Base-by-base conservation (phyloP, 768 basidiomycete species). In the Porpolomopsis calyptriformis region DNA sequence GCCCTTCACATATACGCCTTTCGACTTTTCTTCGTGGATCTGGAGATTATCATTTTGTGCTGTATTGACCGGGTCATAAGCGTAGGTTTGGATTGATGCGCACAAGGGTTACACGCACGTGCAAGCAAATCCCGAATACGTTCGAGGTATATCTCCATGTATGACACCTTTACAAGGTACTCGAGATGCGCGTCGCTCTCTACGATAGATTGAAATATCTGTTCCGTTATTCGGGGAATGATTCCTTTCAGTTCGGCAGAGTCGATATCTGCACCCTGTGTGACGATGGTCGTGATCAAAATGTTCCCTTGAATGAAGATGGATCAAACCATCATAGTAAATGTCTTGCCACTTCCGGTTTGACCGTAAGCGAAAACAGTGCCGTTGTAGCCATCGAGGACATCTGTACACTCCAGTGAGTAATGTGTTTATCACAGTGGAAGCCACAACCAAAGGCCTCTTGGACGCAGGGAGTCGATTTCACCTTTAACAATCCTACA, bases 121-220 rank as follows among this genome's bases (percentile, higher is more conserved):
- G 91, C 85, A 45, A 99, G 74, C 46, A 99, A 68, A 73, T 99
- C 96, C 43, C 93, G 77, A 53, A 99, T 90, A 51, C 84, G 80
- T 65, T 99, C 96, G 50, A 98, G 74, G 65, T 99, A 99, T 49
- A 99, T 98, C 69, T 99, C 96, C 94, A 99, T 97, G 64, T 98
- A 99, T 27, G 91, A 96, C 43, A 97, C 96, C 68, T 99, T 99
- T 62, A 99, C 96, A 53, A 97, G 80, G 63, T 99, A 99, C 65
- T 99, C 96, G 48, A 99, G 69, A 63, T 90, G 89, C 27, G 87
- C 77, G 54, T 97, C 94, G 46, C 92, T 94, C 58, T 91, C 82
- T 48, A 96, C 83, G 60, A 99, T 99, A 41, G 91, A 91, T 52
- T 92, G 87, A 64, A 99, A 99, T 60, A 99, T 96, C 64, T 99